Percentiles rank a stretch among this genome's conserved stretches.
Evolutionary conservation across 345 rosid genomes (phyloP).

Genomic region (Adansonia digitata): DNA sequence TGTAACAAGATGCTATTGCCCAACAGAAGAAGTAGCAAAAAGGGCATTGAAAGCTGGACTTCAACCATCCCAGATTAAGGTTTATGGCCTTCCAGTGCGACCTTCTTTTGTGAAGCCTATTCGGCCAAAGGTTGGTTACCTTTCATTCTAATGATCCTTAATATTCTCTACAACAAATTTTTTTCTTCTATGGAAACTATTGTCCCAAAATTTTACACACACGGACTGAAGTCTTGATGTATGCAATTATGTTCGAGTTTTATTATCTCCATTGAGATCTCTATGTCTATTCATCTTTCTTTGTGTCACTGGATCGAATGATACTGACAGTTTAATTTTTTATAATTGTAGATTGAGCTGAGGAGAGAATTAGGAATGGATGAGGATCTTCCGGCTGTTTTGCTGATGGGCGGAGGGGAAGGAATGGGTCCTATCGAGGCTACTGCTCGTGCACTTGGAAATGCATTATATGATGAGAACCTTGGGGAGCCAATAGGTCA

Average conservation of each 20-base stretch:
- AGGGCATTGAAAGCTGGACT: slow-evolving; percentile 92
- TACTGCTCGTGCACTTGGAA: slow-evolving; percentile 80
- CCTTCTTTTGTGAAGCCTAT: slow-evolving; percentile 96
- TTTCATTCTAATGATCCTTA: background rate
- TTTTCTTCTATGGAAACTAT: background rate
- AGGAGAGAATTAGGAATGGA: slow-evolving; percentile 88
- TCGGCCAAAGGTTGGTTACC: slow-evolving; percentile 67
- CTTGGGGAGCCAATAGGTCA: slow-evolving; percentile 83
- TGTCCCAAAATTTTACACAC: background rate
- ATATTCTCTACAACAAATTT: background rate
- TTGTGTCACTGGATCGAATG: background rate
- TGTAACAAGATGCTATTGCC: slow-evolving; percentile 98
- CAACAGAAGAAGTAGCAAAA: slow-evolving; percentile 82
- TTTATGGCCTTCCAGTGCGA: slow-evolving; percentile 94
- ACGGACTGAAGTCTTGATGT: background rate
- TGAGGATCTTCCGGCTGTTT: slow-evolving; percentile 87
- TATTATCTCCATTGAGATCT: background rate
- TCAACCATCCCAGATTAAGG: slow-evolving; percentile 73
- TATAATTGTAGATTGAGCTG: slow-evolving; percentile 48
- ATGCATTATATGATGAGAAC: slow-evolving; percentile 72
- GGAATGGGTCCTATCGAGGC: slow-evolving; percentile 99
- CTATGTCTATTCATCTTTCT: background rate
- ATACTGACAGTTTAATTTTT: background rate
- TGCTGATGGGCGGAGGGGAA: slow-evolving; percentile 99
- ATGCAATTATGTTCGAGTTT: background rate